Evolutionary conservation across 2,329 filamentous ascomycete genomes (phyloP), one percentile per base, ranked within the genome.

Genomic region (Trichoderma arundinaceum): DNA sequence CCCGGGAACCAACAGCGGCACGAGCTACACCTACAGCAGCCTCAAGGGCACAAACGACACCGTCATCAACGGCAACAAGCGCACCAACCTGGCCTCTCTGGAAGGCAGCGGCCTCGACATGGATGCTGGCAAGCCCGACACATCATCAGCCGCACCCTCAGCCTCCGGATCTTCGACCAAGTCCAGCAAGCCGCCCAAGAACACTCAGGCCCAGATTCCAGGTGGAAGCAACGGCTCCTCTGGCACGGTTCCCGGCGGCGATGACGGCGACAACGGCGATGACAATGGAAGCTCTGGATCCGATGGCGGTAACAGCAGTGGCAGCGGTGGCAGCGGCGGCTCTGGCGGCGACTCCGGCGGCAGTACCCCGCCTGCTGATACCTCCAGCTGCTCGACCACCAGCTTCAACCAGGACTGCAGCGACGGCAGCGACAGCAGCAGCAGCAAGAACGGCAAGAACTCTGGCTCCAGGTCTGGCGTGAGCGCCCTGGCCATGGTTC

Each of bases 71-170:
- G 89, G 90, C 70, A 81, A 94, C 77, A 88, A 93, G 75, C 76
- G 82, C 58, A 95, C 93, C 57, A 81, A 92, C 12, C 84, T 99
- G 35, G 89, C 88, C 69, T 95, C 91, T 28, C 86, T 98, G 68
- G 80, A 88, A 61, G 94, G 88, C n/a, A 92, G 91, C 1, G 95
- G 95, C 60, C 84, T 89, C 48, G 84, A 98, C 74, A 92, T 90
- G 85, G 76, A 84, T 22, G 81, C 56, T 7, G 66, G 79, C 66
- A 76, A 76, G 71, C 71, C 68, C 7, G 67, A 54, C 22, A 32
- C 43, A 12, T 65, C 62, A 13, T 64, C 60, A 17, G 38, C 61
- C n/a, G 38, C 58, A 12, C 17, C 59, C 2, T 43, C 59, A 5
- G 17, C 59, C 13, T 41, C 32, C 12, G 19, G 51, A n/a, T 39